These are phyloP conservation scores for Phaeotremella fagi DNA, from an alignment of 768 basidiomycete species.

Conservation along the genomic window DNA sequence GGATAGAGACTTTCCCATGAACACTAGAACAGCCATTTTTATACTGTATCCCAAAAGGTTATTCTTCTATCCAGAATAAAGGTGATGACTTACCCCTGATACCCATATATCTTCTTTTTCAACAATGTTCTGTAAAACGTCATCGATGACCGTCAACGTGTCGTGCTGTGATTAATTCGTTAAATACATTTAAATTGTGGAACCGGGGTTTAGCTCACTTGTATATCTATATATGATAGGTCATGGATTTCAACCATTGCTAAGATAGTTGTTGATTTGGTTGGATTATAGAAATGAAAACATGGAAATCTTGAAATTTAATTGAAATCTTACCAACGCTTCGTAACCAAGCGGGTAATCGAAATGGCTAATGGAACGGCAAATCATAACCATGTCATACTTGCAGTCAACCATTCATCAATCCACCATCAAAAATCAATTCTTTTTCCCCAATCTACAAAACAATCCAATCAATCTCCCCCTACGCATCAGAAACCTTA, in stretches of 20 bases:
- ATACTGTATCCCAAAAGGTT: conserved; percentile 50
- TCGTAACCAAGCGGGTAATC: no score
- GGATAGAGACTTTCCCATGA: conserved; percentile 62
- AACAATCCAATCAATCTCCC: no score
- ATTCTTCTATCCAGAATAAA: neutral
- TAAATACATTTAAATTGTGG: neutral
- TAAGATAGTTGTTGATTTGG: no score
- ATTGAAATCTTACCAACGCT: no score
- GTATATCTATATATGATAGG: conserved; percentile 44
- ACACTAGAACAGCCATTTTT: conserved; percentile 51
- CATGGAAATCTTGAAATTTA: no score
- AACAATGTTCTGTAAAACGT: conserved; percentile 60
- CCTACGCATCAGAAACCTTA: conserved; percentile 58
- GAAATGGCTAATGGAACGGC: no score
- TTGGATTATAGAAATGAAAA: no score
- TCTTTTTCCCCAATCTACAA: no score
- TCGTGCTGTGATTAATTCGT: conserved; percentile 56
- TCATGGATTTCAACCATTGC: conserved; percentile 9
- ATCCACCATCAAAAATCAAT: no score
- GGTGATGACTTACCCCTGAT: conserved; percentile 53
- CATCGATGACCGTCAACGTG: conserved; percentile 59
- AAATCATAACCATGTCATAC: no score
- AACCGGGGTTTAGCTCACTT: conserved; percentile 20
- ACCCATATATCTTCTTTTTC: conserved; percentile 66
- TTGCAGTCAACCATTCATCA: no score